A percentile compares a stretch with the other conserved stretches of the same genome.
These are phyloP conservation scores for Pleurotus ostreatus DNA, from an alignment of 768 basidiomycete species.

Conservation along the genomic window DNA sequence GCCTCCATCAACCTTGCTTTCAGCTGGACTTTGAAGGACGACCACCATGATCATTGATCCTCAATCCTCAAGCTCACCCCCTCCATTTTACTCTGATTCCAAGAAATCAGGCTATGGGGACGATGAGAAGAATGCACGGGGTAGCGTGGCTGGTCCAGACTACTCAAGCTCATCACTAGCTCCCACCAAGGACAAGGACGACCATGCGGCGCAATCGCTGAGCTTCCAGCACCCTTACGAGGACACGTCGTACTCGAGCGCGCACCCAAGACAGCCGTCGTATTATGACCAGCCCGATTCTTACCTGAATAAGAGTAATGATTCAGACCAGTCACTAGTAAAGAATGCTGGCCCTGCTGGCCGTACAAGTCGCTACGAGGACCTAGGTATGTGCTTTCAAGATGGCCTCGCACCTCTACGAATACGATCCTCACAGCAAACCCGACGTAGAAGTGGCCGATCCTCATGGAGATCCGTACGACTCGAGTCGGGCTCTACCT, in stretches of 20 bases:
- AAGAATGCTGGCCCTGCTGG: constrained; percentile 39
- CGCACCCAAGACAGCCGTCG: constrained; percentile 2
- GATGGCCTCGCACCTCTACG: not conserved
- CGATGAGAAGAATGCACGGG: not conserved
- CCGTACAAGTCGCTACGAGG: constrained; percentile 38
- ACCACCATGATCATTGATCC: constrained; percentile 5
- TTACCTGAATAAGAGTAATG: constrained; percentile 19
- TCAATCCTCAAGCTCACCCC: not conserved
- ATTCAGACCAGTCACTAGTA: constrained; percentile 33
- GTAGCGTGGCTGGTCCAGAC: constrained; percentile 1
- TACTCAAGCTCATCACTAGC: not conserved
- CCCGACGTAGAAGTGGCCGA: constrained; percentile 58
- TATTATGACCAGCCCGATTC: constrained; percentile 15
- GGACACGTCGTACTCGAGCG: not conserved
- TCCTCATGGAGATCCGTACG: constrained; percentile 30
- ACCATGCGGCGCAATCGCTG: not conserved
- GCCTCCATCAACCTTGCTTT: not conserved
- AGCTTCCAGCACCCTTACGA: not conserved
- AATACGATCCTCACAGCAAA: not conserved
- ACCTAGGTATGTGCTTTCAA: constrained; percentile 41
- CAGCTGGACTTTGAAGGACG: not conserved
- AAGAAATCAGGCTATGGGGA: not conserved
- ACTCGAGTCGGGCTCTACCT: constrained; percentile 15
- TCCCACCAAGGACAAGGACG: not conserved
- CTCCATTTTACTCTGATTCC: constrained; percentile 2